These are phyloP conservation scores for Vigna nakashimae DNA, from an alignment of 306 rosid species.

Conservation along the genomic window DNA sequence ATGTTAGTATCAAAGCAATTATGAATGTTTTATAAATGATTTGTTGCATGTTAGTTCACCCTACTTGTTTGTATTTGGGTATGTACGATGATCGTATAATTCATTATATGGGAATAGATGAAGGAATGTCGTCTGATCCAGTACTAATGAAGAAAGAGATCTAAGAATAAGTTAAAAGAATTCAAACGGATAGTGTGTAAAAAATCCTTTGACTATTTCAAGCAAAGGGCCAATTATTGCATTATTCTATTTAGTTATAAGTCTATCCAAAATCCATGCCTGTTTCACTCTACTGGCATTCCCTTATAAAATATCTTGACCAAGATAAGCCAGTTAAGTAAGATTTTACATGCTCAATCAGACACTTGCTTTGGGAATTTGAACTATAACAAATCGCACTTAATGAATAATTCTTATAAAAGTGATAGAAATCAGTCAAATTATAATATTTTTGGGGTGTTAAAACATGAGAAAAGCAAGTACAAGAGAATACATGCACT, in stretches of 20 bases:
- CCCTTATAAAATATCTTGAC: not conserved
- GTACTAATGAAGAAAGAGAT: too few species aligned
- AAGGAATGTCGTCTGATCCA: too few species aligned
- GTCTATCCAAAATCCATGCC: not conserved
- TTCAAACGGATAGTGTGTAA: too few species aligned
- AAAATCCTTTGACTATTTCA: not conserved
- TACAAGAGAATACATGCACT: not conserved
- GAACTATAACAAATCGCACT: not conserved
- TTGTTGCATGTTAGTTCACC: too few species aligned
- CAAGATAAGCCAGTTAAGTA: not conserved
- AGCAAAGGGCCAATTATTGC: not conserved
- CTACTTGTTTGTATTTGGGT: too few species aligned
- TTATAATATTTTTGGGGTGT: not conserved
- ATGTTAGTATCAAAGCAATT: too few species aligned
- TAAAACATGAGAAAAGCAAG: not conserved
- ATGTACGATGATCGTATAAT: too few species aligned
- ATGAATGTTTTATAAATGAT: too few species aligned
- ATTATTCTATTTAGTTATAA: not conserved
- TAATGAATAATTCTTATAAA: not conserved
- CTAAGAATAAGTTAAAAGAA: too few species aligned
- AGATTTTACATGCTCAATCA: not conserved
- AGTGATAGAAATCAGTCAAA: not conserved
- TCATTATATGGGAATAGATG: too few species aligned
- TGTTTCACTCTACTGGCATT: not conserved
- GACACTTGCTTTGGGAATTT: slow-evolving; percentile 13